phyloP scores from a whole-genome alignment of 306 rosid genomes.

The Cucurbita ficifolia region DNA sequence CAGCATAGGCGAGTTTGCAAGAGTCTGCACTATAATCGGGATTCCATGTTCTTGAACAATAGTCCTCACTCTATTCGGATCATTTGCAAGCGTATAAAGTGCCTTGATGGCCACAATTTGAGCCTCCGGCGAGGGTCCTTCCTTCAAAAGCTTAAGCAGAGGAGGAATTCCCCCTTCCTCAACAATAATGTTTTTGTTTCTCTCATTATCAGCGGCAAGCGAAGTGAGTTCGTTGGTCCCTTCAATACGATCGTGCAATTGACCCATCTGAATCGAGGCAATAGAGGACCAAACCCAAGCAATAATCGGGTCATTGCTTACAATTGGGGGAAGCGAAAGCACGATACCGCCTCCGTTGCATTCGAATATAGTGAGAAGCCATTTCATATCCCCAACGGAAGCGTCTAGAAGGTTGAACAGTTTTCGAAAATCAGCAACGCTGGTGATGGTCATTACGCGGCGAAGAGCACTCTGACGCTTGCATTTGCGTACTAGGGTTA shows the following conservation, averaged over 20 bases:
- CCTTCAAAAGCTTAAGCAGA: conserved; percentile 55
- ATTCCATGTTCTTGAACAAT: conserved; percentile 27
- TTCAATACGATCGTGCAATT: conserved; percentile 45
- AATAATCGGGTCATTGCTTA: conserved; percentile 63
- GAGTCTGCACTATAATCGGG: conserved; percentile 44
- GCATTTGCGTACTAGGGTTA: conserved; percentile 44
- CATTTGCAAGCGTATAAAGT: conserved; percentile 31
- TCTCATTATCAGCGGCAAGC: conserved; percentile 34
- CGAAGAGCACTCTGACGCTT: conserved; percentile 50
- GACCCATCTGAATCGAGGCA: conserved; percentile 61
- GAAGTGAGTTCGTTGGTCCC: conserved; percentile 42
- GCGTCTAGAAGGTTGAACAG: conserved; percentile 46
- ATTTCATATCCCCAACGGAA: conserved; percentile 62
- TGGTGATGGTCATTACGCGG: conserved; percentile 53
- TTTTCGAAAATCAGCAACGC: conserved; percentile 47
- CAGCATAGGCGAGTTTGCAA: conserved; percentile 34
- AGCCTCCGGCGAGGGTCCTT: conserved; percentile 38
- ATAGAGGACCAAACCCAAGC: conserved; percentile 80
- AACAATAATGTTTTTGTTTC: conserved; percentile 61
- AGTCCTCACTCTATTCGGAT: conserved; percentile 24
- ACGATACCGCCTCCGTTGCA: conserved; percentile 31
- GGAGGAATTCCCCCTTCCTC: conserved; percentile 70
- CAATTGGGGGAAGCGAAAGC: conserved; percentile 60
- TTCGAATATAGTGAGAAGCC: conserved; percentile 64
- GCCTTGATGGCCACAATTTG: conserved; percentile 62